Percentiles rank a stretch among this genome's conserved stretches.
Evolutionary conservation across 1,139 yeast genomes (phyloP).

Genomic region (Taphrina betulina): DNA sequence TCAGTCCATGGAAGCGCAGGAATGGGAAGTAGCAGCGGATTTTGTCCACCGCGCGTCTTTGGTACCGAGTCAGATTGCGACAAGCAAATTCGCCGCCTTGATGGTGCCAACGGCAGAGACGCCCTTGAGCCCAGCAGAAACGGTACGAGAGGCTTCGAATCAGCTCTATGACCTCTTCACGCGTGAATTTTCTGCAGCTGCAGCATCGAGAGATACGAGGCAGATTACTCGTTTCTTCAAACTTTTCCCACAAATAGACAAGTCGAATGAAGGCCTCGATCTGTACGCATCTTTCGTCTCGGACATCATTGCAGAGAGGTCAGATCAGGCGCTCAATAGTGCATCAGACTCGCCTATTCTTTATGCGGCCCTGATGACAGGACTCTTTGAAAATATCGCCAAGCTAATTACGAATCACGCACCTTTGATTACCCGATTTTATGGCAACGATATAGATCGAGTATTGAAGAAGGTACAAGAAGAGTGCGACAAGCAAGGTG

Average conservation of each 20-base stretch:
- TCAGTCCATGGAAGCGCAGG: constrained; percentile 62
- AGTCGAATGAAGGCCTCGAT: constrained; percentile 67
- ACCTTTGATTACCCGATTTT: constrained; percentile 68
- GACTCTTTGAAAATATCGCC: constrained; percentile 80
- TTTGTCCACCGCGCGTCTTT: constrained; percentile 57
- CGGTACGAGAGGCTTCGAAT: constrained; percentile 59
- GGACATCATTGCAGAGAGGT: constrained; percentile 73
- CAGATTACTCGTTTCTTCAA: constrained; percentile 76
- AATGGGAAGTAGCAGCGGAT: constrained; percentile 72
- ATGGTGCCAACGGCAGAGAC: constrained; percentile 88
- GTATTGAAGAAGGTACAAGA: constrained; percentile 73
- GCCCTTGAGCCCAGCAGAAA: constrained; percentile 72
- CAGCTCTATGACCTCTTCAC: constrained; percentile 60
- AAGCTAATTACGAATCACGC: constrained; percentile 84
- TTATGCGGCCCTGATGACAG: constrained; percentile 49
- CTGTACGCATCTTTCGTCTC: constrained; percentile 85
- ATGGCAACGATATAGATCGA: constrained; percentile 61
- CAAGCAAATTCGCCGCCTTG: constrained; percentile 71
- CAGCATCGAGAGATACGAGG: constrained; percentile 62
- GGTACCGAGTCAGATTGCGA: constrained; percentile 55
- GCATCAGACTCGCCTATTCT: constrained; percentile 29
- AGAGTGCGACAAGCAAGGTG: constrained; percentile 89
- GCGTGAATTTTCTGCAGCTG: constrained; percentile 67
- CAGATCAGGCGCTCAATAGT: constrained; percentile 30
- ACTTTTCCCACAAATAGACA: constrained; percentile 80